A percentile compares a stretch with the other conserved stretches of the same genome.
Evolutionary conservation across 805 yeast genomes (phyloP).

Genomic region (Sugiyamaella chiloensis): DNA sequence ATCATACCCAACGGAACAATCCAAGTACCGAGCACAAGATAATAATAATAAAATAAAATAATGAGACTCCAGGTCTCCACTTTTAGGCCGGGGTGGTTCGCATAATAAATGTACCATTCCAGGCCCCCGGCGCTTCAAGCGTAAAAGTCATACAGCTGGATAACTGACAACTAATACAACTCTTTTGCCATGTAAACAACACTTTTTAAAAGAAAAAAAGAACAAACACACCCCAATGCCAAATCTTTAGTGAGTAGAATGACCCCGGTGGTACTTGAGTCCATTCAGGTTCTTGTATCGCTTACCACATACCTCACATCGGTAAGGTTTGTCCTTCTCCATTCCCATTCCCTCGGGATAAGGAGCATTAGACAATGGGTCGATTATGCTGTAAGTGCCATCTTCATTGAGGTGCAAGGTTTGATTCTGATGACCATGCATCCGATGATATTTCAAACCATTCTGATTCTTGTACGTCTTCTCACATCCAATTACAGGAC

Average conservation of each 20-base stretch:
- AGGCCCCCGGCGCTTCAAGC: too few relatives aligned
- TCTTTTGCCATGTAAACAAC: too few relatives aligned
- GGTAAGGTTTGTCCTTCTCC: constrained; percentile 97
- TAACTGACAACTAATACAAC: too few relatives aligned
- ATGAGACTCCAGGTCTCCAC: neutral
- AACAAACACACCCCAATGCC: too few relatives aligned
- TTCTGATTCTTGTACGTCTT: constrained; percentile 97
- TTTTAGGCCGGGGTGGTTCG: neutral
- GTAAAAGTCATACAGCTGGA: too few relatives aligned
- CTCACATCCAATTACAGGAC: constrained; percentile 98
- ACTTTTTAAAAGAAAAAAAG: too few relatives aligned
- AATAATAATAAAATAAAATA: constrained; percentile 5
- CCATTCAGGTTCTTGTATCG: constrained; percentile 95
- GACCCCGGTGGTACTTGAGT: constrained; percentile 94
- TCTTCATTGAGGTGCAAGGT: constrained; percentile 85
- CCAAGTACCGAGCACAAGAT: neutral
- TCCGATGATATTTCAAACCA: constrained; percentile 91
- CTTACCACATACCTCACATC: constrained; percentile 98
- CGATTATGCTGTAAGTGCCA: constrained; percentile 88
- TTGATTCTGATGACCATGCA: constrained; percentile 97
- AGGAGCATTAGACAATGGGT: constrained; percentile 77
- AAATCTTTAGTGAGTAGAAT: constrained; percentile 80
- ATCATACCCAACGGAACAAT: constrained; percentile 2
- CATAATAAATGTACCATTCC: too few relatives aligned
- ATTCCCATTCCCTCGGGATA: constrained; percentile 90